Base-by-base conservation (phyloP, 371 early-diverging fungal genomes). In the Mortierella polycephala region DNA sequence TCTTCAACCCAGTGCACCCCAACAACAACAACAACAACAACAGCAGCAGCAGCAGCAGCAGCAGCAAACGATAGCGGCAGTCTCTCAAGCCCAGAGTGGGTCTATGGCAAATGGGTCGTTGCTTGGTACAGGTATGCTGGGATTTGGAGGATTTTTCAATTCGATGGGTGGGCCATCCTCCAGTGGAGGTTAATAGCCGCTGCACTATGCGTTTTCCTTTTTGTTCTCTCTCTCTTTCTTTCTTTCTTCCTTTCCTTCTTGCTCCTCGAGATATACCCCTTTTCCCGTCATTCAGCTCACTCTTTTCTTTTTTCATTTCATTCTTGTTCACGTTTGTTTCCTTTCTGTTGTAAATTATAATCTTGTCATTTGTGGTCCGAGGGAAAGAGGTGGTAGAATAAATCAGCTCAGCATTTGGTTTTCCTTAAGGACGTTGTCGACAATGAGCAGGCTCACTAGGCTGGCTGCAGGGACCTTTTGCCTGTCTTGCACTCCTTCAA, bases 141-240 rank as follows among this genome's bases (percentile, higher is more conserved):
- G 74, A 0, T 67, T 74, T 30, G 60, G 64, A 13, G 50, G 42
- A 37, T 74, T 62, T 45, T 40, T 74, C 61, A 67, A 67, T 40
- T 63, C 68, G 39, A 74, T 60, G 62, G 62, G 30, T 30, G 30
- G 30, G 30, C 30, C 30, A 30, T 30, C 30, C 30, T 30, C 30
- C 30, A 30, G 4, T 30, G 30, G 30, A 30, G 30, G 30, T 30
- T 30, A 47, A 59, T 66, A 66, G 58, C 58, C 59, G 59, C 60
- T 37, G 11, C 49, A 47, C 7, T 30, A 39, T 46, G 18, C 45
- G n/a, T 30, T 23, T 23, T 14, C n/a, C 21, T 49, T 8, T 11
- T 46, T 30, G 23, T 55, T 21, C 40, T 1, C 6, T 3, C 46
- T 47, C 16, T 40, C 50, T 39, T 9, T n/a, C 18, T 11, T 49